Evolutionary conservation across 2,329 filamentous ascomycete species (phyloP).

Genomic region (Emydomyces testavorans): DNA sequence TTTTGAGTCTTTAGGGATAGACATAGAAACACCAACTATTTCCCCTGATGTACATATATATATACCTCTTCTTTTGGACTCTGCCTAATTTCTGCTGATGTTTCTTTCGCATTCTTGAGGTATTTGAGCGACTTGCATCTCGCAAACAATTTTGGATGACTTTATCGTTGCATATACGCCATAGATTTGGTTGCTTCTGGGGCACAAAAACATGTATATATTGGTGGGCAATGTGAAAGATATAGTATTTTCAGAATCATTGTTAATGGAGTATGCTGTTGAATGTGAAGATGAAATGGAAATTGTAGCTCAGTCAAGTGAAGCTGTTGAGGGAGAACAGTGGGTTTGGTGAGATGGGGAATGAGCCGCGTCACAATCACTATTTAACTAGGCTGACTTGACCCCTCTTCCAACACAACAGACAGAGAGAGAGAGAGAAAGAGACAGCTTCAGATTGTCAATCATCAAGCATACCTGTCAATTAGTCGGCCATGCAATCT

Average conservation of each 20-base stretch:
- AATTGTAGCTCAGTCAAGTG: too few relatives aligned
- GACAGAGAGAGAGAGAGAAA: not conserved
- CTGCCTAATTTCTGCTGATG: not conserved
- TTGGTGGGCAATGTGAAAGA: conserved; percentile 1
- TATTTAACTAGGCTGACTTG: not conserved
- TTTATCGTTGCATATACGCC: conserved; percentile 3
- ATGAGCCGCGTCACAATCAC: not conserved
- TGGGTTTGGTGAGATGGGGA: not conserved
- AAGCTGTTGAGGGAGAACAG: not conserved
- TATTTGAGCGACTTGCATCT: conserved; percentile 10
- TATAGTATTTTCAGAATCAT: not conserved
- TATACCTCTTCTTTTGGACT: not conserved
- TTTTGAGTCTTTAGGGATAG: not conserved
- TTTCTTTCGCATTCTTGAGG: conserved; percentile 6
- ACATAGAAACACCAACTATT: not conserved
- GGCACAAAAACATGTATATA: conserved; percentile 5
- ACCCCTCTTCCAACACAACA: not conserved
- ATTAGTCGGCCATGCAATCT: conserved; percentile 33
- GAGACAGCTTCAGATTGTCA: not conserved
- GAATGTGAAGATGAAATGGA: not conserved
- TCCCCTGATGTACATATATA: conserved; percentile 7
- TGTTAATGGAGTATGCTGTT: not conserved
- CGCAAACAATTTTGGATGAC: conserved; percentile 1
- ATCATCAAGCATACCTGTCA: not conserved
- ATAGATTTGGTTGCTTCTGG: conserved; percentile 9